Percentiles rank a stretch among this genome's conserved stretches.
These are phyloP conservation scores for Hypomyces perniciosus DNA, from an alignment of 2,329 filamentous ascomycete species.

Conservation along the genomic window DNA sequence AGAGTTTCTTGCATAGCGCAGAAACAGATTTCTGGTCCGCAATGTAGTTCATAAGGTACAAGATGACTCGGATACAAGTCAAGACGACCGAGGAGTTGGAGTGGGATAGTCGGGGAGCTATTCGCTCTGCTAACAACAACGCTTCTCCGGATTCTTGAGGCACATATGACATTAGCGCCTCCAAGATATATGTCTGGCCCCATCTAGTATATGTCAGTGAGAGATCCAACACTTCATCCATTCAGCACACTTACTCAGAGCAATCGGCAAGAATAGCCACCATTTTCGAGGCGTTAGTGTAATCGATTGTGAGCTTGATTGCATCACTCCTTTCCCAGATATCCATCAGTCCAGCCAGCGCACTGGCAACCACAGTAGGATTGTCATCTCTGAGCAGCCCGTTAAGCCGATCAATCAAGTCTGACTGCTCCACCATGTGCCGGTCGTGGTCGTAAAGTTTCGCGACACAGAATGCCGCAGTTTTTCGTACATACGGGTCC, in stretches of 20 bases:
- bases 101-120: constrained; percentile 91
- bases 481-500: constrained; percentile 96
- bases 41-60: constrained; percentile 99
- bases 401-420: constrained; percentile 89
- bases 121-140: constrained; percentile 82
- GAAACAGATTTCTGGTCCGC: constrained; percentile 83
- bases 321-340: constrained; percentile 98
- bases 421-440: constrained; percentile 80
- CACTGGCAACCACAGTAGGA: constrained; percentile 92
- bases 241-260: constrained; percentile 66
- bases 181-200: constrained; percentile 97
- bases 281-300: constrained; percentile 95
- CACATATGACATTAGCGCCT: constrained; percentile 96
- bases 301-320: constrained; percentile 97
- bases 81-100: constrained; percentile 95
- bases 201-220: constrained; percentile 52
- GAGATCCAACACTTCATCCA: neutral
- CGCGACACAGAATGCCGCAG: constrained; percentile 90
- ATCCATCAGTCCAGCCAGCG: constrained; percentile 85
- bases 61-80: constrained; percentile 90
- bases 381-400: constrained; percentile 89
- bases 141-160: constrained; percentile 88
- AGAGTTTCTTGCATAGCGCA: constrained; percentile 83
- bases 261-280: constrained; percentile 94
- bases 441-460: constrained; percentile 97